A percentile compares a stretch with the other conserved stretches of the same genome.
These are phyloP conservation scores for Aspergillus transmontanensis DNA, from an alignment of 2,329 filamentous ascomycete genomes.

Conservation along the genomic window DNA sequence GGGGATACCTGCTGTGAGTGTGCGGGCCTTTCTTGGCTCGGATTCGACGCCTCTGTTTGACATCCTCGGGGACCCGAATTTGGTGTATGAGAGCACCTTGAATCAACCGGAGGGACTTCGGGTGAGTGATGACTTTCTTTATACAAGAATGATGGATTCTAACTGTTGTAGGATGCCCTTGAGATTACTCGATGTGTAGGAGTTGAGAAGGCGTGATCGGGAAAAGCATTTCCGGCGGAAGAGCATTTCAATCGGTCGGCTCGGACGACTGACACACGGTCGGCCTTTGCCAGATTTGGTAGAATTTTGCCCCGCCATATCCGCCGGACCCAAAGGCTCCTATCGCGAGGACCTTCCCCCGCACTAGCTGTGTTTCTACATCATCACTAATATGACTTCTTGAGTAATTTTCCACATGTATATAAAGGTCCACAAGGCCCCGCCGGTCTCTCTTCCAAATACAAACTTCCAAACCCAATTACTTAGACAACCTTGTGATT, in stretches of 20 bases:
- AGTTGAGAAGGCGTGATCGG: slow-evolving; percentile 14
- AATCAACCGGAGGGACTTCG: slow-evolving; percentile 30
- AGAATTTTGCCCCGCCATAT: slow-evolving; percentile 23
- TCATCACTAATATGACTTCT: background rate
- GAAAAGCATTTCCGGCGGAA: slow-evolving; percentile 1
- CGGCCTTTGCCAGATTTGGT: slow-evolving; percentile 56
- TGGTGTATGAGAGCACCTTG: slow-evolving; percentile 64
- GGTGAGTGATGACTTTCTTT: slow-evolving; percentile 22
- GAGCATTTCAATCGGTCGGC: slow-evolving; percentile 9
- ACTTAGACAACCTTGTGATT: background rate
- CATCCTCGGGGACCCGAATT: slow-evolving; percentile 60
- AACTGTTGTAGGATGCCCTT: slow-evolving; percentile 30
- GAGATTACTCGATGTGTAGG: slow-evolving; percentile 37
- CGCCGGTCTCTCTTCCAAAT: slow-evolving; percentile 17
- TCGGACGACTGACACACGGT: slow-evolving; percentile 32
- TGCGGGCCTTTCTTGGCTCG: slow-evolving; percentile 28
- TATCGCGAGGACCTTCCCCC: slow-evolving; percentile 42
- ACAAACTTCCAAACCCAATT: slow-evolving; percentile 13
- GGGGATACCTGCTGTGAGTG: slow-evolving; percentile 24
- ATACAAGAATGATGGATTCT: background rate
- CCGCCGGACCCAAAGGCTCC: slow-evolving; percentile 37
- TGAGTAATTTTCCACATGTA: background rate
- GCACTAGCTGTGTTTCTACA: slow-evolving; percentile 19
- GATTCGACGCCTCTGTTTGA: slow-evolving; percentile 31
- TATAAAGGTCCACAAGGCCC: slow-evolving; percentile 7